Conservation (phyloP, 805 yeast species). For the Ogataea corticis region DNA sequence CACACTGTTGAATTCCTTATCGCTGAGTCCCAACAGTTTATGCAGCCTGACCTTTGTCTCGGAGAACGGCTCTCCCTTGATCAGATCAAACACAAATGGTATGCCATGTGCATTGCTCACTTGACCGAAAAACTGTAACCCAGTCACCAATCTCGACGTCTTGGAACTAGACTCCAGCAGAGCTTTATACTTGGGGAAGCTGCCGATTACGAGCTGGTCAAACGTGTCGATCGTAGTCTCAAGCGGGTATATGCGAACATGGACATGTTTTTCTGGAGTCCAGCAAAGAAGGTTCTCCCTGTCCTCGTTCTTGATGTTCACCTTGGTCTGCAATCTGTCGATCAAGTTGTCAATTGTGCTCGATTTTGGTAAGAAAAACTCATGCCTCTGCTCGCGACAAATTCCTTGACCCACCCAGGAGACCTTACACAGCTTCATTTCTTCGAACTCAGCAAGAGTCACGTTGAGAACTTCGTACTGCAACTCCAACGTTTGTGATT, state of each 20-base stretch:
- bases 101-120: slow-evolving; percentile 70
- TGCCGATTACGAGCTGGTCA: slow-evolving; percentile 48
- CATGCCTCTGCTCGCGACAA: slow-evolving; percentile 66
- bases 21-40: slow-evolving; percentile 70
- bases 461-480: slow-evolving; percentile 79
- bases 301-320: slow-evolving; percentile 50
- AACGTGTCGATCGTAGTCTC: slow-evolving; percentile 41
- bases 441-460: slow-evolving; percentile 75
- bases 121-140: slow-evolving; percentile 75
- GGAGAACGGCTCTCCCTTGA: slow-evolving; percentile 63
- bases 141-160: slow-evolving; percentile 54
- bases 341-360: slow-evolving; percentile 57
- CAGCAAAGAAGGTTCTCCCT: slow-evolving; percentile 54
- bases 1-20: slow-evolving; percentile 76
- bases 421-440: slow-evolving; percentile 62
- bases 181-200: slow-evolving; percentile 39
- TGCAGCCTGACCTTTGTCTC: slow-evolving; percentile 70
- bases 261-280: slow-evolving; percentile 43
- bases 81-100: slow-evolving; percentile 76
- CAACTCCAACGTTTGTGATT: slow-evolving; percentile 45
- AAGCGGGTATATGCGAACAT: slow-evolving; percentile 32
- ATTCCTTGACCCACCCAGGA: slow-evolving; percentile 75
- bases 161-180: slow-evolving; percentile 17
- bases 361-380: slow-evolving; percentile 65
- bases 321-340: slow-evolving; percentile 54